Evolutionary conservation across 345 rosid species (phyloP).

Genomic region (Jatropha curcas): DNA sequence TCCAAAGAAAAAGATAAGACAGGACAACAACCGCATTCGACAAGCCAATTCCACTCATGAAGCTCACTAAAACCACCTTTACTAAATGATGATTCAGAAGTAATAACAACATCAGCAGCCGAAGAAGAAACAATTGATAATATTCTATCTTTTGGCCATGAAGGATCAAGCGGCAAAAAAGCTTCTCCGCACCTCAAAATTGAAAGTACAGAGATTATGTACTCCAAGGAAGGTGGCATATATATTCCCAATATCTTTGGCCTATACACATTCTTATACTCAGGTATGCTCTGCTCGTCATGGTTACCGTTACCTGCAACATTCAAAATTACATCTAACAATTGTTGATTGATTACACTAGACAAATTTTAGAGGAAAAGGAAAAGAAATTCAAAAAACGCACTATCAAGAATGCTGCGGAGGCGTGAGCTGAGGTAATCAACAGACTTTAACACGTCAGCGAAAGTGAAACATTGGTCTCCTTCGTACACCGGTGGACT

Average conservation of each 20-base stretch:
- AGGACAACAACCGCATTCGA: conserved; percentile 38
- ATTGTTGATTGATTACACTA: background rate
- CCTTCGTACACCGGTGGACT: conserved; percentile 54
- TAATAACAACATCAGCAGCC: conserved; percentile 49
- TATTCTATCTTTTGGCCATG: conserved; percentile 81
- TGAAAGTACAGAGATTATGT: conserved; percentile 72
- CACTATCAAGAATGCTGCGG: conserved; percentile 43
- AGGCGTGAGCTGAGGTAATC: conserved; percentile 57
- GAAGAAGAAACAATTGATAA: conserved; percentile 55
- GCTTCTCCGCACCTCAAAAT: conserved; percentile 83
- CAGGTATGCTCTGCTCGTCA: background rate
- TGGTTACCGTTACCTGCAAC: conserved; percentile 5
- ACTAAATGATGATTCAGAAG: conserved; percentile 46
- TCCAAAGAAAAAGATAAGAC: conserved; percentile 53
- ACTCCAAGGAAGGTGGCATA: conserved; percentile 81
- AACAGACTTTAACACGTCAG: conserved; percentile 49
- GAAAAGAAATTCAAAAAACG: conserved; percentile 27
- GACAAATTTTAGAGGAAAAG: background rate
- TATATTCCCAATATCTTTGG: conserved; percentile 70
- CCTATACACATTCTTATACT: conserved; percentile 24
- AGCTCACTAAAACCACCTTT: conserved; percentile 36
- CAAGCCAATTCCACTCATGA: conserved; percentile 50
- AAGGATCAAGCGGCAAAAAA: conserved; percentile 81
- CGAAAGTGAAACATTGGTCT: conserved; percentile 63
- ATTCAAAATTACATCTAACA: background rate